Conservation (phyloP, 495 filamentous ascomycete species). For the Aspergillus bertholletiae region DNA sequence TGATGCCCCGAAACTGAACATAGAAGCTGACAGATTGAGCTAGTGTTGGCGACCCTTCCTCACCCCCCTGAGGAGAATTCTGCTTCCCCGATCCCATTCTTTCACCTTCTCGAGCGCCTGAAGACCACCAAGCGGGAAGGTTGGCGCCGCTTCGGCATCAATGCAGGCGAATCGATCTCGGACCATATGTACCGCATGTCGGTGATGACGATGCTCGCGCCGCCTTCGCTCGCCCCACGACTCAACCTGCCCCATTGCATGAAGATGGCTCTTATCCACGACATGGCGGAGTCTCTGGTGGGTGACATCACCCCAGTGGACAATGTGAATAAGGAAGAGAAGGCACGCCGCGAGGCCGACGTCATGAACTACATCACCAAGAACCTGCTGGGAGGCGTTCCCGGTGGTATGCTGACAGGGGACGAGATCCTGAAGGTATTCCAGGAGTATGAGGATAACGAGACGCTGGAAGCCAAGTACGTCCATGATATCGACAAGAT, state of each 20-base stretch:
- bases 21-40: background rate
- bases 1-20: background rate
- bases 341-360: conserved; percentile 75
- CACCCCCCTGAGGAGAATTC: conserved; percentile 55
- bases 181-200: conserved; percentile 99
- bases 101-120: conserved; percentile 86
- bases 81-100: conserved; percentile 78
- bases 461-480: conserved; percentile 78
- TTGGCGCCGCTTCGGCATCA: conserved; percentile 84
- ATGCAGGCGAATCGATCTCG: conserved; percentile 75
- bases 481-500: conserved; percentile 98
- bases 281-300: conserved; percentile 94
- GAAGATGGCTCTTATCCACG: conserved; percentile 91
- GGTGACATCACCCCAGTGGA: conserved; percentile 96
- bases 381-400: conserved; percentile 67
- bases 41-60: conserved; percentile 47
- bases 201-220: conserved; percentile 92
- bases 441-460: conserved; percentile 87
- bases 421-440: conserved; percentile 71
- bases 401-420: conserved; percentile 59
- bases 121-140: conserved; percentile 96
- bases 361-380: conserved; percentile 87
- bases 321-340: conserved; percentile 61
- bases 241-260: conserved; percentile 82
- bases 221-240: conserved; percentile 60